Evolutionary conservation across 2,329 filamentous ascomycete genomes (phyloP).

Genomic region (Pleomassaria siparia): DNA sequence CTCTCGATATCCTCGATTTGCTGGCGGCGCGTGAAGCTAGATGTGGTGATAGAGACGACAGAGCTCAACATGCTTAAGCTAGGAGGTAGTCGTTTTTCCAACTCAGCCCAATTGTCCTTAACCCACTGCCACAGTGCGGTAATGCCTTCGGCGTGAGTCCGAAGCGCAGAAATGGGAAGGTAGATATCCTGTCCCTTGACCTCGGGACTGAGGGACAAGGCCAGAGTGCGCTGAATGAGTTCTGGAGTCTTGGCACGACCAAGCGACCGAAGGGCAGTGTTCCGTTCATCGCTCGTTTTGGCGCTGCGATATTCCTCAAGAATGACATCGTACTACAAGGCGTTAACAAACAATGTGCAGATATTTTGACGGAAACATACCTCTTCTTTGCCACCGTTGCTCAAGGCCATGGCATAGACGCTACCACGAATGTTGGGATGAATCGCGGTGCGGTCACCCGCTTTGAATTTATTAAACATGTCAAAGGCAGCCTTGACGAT

Average conservation of each 20-base stretch:
- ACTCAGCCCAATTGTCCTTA: constrained; percentile 82
- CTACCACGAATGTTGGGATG: constrained; percentile 89
- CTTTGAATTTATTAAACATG: constrained; percentile 84
- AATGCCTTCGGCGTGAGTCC: constrained; percentile 75
- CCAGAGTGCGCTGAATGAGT: constrained; percentile 79
- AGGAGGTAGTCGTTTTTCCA: constrained; percentile 82
- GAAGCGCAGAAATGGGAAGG: constrained; percentile 77
- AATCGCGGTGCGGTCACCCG: constrained; percentile 76
- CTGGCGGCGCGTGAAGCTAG: constrained; percentile 74
- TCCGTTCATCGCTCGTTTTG: constrained; percentile 82
- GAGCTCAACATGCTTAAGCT: constrained; percentile 81
- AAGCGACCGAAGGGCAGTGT: constrained; percentile 81
- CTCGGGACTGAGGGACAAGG: constrained; percentile 72
- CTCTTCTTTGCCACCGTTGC: constrained; percentile 82
- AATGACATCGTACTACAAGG: constrained; percentile 68
- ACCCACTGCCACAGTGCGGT: constrained; percentile 81
- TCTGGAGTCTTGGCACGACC: constrained; percentile 76
- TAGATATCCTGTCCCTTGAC: constrained; percentile 96
- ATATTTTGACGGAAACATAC: constrained; percentile 44
- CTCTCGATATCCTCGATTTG: constrained; percentile 74
- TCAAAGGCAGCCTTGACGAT: constrained; percentile 80
- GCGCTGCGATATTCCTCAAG: constrained; percentile 75
- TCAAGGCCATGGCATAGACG: constrained; percentile 82
- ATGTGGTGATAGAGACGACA: constrained; percentile 80
- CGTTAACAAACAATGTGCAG: constrained; percentile 18